Evolutionary conservation across 2,329 filamentous ascomycete species (phyloP).

Genomic region (Aspergillus oerlinghausenensis): DNA sequence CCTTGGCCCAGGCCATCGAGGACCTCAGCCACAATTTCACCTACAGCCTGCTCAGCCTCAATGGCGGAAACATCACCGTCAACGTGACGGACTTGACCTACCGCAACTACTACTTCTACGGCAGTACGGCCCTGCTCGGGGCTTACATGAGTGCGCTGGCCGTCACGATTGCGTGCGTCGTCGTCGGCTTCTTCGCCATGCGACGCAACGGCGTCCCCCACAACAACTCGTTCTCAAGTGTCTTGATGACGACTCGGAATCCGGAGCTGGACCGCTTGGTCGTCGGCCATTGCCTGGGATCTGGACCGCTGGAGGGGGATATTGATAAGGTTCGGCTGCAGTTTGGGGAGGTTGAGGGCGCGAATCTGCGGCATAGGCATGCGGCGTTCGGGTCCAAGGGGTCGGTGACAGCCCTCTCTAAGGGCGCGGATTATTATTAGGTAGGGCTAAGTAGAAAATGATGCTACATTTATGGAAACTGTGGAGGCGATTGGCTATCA

Average conservation of each 20-base stretch:
- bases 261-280: slow-evolving; percentile 7
- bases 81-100: background rate
- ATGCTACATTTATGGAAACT: no score
- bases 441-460: no score
- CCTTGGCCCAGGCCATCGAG: slow-evolving; percentile 6
- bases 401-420: no score
- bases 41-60: slow-evolving; percentile 10
- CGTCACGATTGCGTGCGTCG: background rate
- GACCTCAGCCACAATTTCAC: slow-evolving; percentile 12
- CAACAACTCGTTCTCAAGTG: slow-evolving; percentile 6
- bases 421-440: no score
- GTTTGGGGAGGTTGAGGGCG: background rate
- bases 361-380: no score
- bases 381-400: no score
- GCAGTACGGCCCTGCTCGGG: background rate
- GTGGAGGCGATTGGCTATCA: no score
- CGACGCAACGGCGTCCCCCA: slow-evolving; percentile 4
- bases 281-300: slow-evolving; percentile 6
- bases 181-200: slow-evolving; percentile 3
- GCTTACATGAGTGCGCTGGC: slow-evolving; percentile 1
- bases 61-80: slow-evolving; percentile 3
- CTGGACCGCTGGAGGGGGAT: background rate
- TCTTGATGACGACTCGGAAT: slow-evolving; percentile 10
- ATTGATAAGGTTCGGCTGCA: background rate
- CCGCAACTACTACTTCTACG: slow-evolving; percentile 1